A percentile compares a stretch with the other conserved stretches of the same genome.
phyloP scores from a whole-genome alignment of 2,329 filamentous ascomycete species.

The Neophaeococcomyces mojaviensis region DNA sequence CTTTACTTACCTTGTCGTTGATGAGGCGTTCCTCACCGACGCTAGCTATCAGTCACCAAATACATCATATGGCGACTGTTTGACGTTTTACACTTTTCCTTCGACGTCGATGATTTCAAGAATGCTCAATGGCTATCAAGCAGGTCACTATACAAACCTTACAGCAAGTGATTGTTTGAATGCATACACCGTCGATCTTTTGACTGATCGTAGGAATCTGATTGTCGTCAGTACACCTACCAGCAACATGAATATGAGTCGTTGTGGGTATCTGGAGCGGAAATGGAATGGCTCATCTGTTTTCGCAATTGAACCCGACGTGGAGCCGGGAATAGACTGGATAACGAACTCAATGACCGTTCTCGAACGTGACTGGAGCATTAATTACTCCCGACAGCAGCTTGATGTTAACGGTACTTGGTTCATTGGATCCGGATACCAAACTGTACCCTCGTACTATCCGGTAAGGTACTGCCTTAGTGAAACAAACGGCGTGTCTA shows the following conservation, averaged over 20 bases:
- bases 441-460: neutral
- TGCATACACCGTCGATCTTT: neutral
- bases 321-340: neutral
- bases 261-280: neutral
- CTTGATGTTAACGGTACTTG: neutral
- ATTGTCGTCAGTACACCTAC: conserved; percentile 2
- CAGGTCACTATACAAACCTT: neutral
- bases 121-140: neutral
- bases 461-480: conserved; percentile 21
- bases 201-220: conserved; percentile 1
- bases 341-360: neutral
- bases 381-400: neutral
- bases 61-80: neutral
- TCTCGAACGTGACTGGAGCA: neutral
- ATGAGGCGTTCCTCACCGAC: conserved; percentile 4
- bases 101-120: neutral
- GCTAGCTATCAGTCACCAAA: neutral
- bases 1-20: conserved; percentile 1
- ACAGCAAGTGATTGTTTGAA: neutral
- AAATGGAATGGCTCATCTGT: conserved; percentile 6
- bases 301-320: neutral
- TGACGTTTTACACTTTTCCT: neutral
- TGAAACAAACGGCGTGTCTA: conserved; percentile 16
- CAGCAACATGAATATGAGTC: conserved; percentile 1
- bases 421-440: neutral